A percentile compares a stretch with the other conserved stretches of the same genome.
phyloP scores from a whole-genome alignment of 352 stramenopile species.

The Salisapilia sapeloensis region DNA sequence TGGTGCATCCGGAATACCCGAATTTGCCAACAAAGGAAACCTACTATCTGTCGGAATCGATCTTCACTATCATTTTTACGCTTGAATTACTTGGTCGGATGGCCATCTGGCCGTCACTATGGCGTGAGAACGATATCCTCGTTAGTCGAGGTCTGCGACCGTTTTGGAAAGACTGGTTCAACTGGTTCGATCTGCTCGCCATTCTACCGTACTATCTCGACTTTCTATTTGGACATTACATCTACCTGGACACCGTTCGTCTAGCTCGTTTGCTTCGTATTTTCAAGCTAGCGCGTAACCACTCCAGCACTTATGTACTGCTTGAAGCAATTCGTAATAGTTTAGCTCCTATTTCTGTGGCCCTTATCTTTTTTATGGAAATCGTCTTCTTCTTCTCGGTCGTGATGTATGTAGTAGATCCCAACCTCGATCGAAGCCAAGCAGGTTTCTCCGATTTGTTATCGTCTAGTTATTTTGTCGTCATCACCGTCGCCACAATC shows the following conservation, averaged over 20 bases:
- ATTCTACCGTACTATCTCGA: slow-evolving; percentile 64
- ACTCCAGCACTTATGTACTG: slow-evolving; percentile 64
- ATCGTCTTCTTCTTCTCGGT: slow-evolving; percentile 70
- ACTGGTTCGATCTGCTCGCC: slow-evolving; percentile 63
- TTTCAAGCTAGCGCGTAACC: slow-evolving; percentile 63
- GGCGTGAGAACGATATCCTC: slow-evolving; percentile 52
- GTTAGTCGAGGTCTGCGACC: slow-evolving; percentile 39
- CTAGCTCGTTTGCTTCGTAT: slow-evolving; percentile 56
- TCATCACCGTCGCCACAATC: slow-evolving; percentile 59
- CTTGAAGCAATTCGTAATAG: slow-evolving; percentile 49
- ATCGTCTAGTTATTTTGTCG: slow-evolving; percentile 57
- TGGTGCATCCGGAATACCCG: slow-evolving; percentile 43
- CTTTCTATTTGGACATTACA: slow-evolving; percentile 46
- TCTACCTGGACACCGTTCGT: slow-evolving; percentile 56
- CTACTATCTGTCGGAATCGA: slow-evolving; percentile 43
- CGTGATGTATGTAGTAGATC: slow-evolving; percentile 68
- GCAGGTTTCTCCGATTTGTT: slow-evolving; percentile 53
- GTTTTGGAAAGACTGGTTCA: slow-evolving; percentile 60
- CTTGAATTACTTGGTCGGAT: slow-evolving; percentile 46
- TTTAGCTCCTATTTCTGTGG: slow-evolving; percentile 60
- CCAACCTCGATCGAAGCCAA: slow-evolving; percentile 40
- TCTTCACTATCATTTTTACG: slow-evolving; percentile 63
- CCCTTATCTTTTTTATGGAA: slow-evolving; percentile 67
- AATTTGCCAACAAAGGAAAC: slow-evolving; percentile 18
- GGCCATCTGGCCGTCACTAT: slow-evolving; percentile 57